Evolutionary conservation across 1,284 basidiomycete species (phyloP), one percentile per base, ranked within the genome.

Genomic region (Fomitiporia mediterranea): DNA sequence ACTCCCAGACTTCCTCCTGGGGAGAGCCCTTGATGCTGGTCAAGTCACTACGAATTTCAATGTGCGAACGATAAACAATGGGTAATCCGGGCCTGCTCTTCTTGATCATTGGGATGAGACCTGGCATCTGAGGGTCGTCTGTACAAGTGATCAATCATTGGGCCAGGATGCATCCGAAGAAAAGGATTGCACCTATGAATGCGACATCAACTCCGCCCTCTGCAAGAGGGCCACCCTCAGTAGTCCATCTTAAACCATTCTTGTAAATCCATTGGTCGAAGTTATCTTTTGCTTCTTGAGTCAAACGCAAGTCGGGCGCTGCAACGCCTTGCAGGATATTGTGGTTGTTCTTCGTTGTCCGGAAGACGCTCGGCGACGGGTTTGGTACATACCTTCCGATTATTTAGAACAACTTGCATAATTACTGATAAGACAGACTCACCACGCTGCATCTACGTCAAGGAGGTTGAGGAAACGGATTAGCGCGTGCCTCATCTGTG

Each of bases 291-390:
- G 84, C 82, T 54, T 84, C 83, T 61, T 86, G 76, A 0, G 82
- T 86, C 42, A 94, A 77, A 57, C 89, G 86, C 34, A 90, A 77
- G 59, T 80, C 81, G 13, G 86, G 82, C 13, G 82, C 71, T 2
- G 90, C 86, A 42, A 94, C 91, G 57, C 91, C 91, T 80, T 91
- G 89, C 17, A 91, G 74, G 69, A 89, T 89, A 71, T 91, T 91
- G 80, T 91, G 89, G 75, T 92, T 93, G 84, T 91, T 89, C 78
- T 93, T 93, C 60, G 91, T 94, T 59, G 88, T 92, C 61, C 91
- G 82, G 80, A 94, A 94, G 35, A 94, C 89, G 61, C 80, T 81
- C 4, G 91, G 91, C 35, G 85, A 86, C 58, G 91, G 81, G 76
- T 93, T 91, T 50, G 89, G 91, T 17, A 91, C 88, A 72, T 89